A percentile compares a stretch with the other conserved stretches of the same genome.
phyloP scores from a whole-genome alignment of 2,329 filamentous ascomycete species.

The Ophiostoma perfectum region DNA sequence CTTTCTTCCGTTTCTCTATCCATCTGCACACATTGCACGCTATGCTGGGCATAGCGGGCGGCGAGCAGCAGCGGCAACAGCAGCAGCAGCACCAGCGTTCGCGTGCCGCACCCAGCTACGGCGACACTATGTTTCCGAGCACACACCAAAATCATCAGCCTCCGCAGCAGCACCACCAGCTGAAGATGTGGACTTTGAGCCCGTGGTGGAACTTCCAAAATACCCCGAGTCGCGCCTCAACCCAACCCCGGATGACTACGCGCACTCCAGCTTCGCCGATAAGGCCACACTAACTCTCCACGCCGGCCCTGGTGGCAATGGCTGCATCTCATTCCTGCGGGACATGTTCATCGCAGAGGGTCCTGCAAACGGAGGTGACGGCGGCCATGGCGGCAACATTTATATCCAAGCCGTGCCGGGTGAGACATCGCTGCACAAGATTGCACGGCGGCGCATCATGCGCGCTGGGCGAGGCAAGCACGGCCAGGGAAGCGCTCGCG shows the following conservation, averaged over 20 bases:
- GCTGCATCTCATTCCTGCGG: conserved; percentile 88
- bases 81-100: background rate
- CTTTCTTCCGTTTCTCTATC: conserved; percentile 48
- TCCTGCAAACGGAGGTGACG: conserved; percentile 90
- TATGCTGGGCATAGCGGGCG: conserved; percentile 12
- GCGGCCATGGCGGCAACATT: conserved; percentile 82
- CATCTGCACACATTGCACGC: conserved; percentile 30
- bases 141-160: background rate
- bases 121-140: conserved; percentile 17
- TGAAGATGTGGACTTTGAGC: background rate
- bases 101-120: background rate
- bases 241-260: conserved; percentile 78
- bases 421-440: conserved; percentile 88
- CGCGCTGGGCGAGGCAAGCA: conserved; percentile 71
- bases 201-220: conserved; percentile 28
- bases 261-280: conserved; percentile 77
- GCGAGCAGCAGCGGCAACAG: conserved; percentile 2
- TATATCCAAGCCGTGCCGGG: conserved; percentile 91
- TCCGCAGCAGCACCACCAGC: background rate
- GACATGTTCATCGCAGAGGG: conserved; percentile 87
- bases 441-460: conserved; percentile 69
- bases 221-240: conserved; percentile 59
- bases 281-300: conserved; percentile 71
- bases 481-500: conserved; percentile 66
- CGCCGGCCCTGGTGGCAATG: conserved; percentile 78